phyloP scores from a whole-genome alignment of 164 flowering plant species.

The Paratinospora sagittata region DNA sequence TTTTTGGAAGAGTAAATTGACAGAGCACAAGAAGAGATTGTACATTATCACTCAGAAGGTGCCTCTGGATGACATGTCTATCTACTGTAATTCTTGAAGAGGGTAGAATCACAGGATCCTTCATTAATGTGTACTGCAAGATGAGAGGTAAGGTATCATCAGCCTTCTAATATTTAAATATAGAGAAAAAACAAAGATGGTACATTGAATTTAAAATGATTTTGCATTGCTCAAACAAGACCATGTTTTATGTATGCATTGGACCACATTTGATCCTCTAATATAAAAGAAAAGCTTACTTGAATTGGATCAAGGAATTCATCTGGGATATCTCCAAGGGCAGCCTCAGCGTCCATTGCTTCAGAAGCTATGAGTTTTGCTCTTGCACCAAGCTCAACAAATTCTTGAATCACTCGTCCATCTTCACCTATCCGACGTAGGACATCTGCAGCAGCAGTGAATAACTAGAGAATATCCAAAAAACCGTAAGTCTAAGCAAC shows the following conservation, averaged over 20 bases:
- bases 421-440: constrained; percentile 77
- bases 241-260: background rate
- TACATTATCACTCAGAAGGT: constrained; percentile 92
- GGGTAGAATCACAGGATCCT: constrained; percentile 94
- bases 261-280: background rate
- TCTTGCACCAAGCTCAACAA: constrained; percentile 73
- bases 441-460: constrained; percentile 81
- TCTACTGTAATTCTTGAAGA: constrained; percentile 86
- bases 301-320: constrained; percentile 99
- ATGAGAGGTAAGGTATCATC: constrained; percentile 6
- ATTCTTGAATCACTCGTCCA: constrained; percentile 66
- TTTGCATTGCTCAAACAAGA: no score
- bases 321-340: constrained; percentile 94
- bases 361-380: constrained; percentile 84
- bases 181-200: background rate
- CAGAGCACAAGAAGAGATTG: background rate
- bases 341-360: constrained; percentile 88
- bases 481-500: constrained; percentile 13
- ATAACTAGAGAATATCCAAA: constrained; percentile 46
- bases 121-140: constrained; percentile 92
- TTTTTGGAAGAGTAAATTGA: background rate
- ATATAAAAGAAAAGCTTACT: constrained; percentile 29
- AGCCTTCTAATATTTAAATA: background rate
- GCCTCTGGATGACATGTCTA: constrained; percentile 88
- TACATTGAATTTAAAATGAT: background rate